These are phyloP conservation scores for Penicillium frequentans DNA, from an alignment of 2,329 filamentous ascomycete species.

Conservation along the genomic window DNA sequence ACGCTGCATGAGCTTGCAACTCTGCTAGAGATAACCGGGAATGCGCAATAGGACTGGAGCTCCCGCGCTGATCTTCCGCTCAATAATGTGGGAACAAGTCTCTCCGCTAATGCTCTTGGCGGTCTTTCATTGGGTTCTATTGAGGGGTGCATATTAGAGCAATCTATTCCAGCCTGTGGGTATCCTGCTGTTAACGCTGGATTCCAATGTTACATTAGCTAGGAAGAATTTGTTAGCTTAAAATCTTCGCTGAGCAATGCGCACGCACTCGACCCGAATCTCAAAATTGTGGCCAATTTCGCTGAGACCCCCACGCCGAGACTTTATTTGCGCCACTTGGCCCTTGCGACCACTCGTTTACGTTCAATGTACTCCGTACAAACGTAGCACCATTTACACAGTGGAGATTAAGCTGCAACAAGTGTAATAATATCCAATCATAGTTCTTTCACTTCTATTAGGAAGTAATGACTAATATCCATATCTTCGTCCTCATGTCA, in stretches of 20 bases:
- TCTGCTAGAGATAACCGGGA: background rate
- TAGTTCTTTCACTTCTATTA: background rate
- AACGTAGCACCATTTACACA: too few relatives aligned
- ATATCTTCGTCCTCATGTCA: background rate
- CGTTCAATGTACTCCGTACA: too few relatives aligned
- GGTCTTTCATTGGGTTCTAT: background rate
- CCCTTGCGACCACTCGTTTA: too few relatives aligned
- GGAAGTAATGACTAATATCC: background rate
- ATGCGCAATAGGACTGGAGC: background rate
- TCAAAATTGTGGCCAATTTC: background rate
- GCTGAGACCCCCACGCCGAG: background rate
- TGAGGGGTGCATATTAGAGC: background rate
- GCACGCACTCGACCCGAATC: background rate
- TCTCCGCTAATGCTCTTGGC: background rate
- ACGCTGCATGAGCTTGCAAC: background rate
- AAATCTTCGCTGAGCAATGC: too few relatives aligned
- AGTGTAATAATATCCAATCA: background rate
- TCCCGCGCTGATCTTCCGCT: background rate
- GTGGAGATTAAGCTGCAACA: too few relatives aligned
- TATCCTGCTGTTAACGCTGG: background rate
- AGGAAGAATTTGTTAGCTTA: too few relatives aligned
- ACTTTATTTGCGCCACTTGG: background rate
- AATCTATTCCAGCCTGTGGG: background rate
- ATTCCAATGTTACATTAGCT: too few relatives aligned
- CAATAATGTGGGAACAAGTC: background rate